Evolutionary conservation across 2,329 filamentous ascomycete species (phyloP).

Genomic region (Claviceps sp.): DNA sequence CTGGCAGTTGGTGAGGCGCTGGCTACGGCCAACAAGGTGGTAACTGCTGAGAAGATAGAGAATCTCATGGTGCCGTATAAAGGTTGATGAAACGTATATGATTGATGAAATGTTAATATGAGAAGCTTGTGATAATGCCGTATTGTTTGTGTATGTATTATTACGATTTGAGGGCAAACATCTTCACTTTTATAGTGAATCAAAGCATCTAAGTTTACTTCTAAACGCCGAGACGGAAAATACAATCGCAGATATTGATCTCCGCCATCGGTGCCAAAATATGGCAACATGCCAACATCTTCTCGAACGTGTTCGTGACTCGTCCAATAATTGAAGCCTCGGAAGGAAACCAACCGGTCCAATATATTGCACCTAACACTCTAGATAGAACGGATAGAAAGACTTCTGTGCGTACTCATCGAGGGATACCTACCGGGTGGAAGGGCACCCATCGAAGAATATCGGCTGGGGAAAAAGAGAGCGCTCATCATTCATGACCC

Average conservation of each 20-base stretch:
- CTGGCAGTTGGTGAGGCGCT: background rate
- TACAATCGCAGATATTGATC: background rate
- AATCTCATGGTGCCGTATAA: background rate
- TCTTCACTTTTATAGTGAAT: background rate
- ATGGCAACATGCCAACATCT: background rate
- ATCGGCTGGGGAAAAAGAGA: too few species aligned
- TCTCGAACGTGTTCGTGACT: too few species aligned
- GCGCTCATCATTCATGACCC: too few species aligned
- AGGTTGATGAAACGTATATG: background rate
- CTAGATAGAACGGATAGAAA: too few species aligned
- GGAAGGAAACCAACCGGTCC: too few species aligned
- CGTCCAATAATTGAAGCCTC: background rate
- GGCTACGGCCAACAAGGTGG: background rate
- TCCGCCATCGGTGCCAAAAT: background rate
- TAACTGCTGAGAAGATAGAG: background rate
- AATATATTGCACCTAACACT: background rate
- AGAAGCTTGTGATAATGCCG: too few species aligned
- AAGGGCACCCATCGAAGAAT: too few species aligned
- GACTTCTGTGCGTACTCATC: too few species aligned
- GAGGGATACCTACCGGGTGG: too few species aligned
- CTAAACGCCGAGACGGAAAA: background rate
- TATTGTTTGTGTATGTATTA: background rate
- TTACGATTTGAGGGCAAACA: background rate
- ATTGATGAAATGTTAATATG: background rate
- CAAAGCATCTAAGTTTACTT: background rate